Conservation (phyloP, 257 asterid species). For the Nicotiana obtusifolia region DNA sequence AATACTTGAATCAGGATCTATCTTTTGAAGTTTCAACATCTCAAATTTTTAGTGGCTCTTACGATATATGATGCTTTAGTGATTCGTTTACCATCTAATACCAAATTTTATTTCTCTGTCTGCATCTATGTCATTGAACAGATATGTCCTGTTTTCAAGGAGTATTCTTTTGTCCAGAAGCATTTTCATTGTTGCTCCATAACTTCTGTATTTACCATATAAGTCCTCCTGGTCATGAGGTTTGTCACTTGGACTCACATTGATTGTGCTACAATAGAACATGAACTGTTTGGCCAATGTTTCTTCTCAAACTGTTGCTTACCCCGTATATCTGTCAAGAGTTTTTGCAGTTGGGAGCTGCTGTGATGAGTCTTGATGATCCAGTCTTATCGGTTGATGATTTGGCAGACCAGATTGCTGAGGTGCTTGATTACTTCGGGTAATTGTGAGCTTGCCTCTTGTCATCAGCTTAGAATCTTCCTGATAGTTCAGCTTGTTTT, state of each 20-base stretch:
- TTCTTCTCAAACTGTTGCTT: constrained; percentile 13
- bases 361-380: constrained; percentile 29
- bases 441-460: constrained; percentile 5
- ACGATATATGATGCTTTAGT: background rate
- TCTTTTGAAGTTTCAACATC: background rate
- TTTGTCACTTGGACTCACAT: constrained; percentile 16
- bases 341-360: constrained; percentile 43
- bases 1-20: background rate
- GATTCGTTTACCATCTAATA: constrained; percentile 11
- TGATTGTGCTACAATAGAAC: background rate
- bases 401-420: constrained; percentile 44
- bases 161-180: constrained; percentile 46
- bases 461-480: background rate
- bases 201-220: constrained; percentile 54
- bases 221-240: constrained; percentile 55
- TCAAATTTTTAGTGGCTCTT: background rate
- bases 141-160: constrained; percentile 57
- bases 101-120: constrained; percentile 5
- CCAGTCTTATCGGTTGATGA: constrained; percentile 38
- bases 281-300: background rate
- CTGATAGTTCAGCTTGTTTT: background rate
- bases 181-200: constrained; percentile 43
- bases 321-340: constrained; percentile 19
- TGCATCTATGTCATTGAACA: constrained; percentile 22
- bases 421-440: constrained; percentile 49